Percentiles rank a stretch among this genome's conserved stretches.
Conservation (phyloP, 768 basidiomycete species). For the Pisolithus albus region DNA sequence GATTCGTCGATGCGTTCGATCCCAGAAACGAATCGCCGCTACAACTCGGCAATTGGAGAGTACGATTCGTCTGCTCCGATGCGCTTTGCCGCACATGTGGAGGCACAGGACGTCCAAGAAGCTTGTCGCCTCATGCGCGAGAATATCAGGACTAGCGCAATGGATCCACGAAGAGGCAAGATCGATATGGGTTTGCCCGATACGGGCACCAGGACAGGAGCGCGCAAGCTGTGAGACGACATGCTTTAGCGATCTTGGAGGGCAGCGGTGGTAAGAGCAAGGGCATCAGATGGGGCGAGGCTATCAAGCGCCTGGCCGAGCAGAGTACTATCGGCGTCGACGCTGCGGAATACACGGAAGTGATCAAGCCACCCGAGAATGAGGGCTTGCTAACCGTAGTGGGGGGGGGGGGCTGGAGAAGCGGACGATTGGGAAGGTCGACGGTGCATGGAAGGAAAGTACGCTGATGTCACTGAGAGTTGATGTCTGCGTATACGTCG, state of each 20-base stretch:
- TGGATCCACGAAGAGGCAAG: slow-evolving; percentile 94
- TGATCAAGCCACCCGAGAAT: slow-evolving; percentile 68
- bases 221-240: slow-evolving; percentile 82
- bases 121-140: slow-evolving; percentile 94
- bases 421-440: no score
- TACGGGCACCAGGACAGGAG: slow-evolving; percentile 84
- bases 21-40: slow-evolving; percentile 96
- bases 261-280: slow-evolving; percentile 39
- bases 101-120: slow-evolving; percentile 81
- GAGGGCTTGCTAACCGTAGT: slow-evolving; percentile 83
- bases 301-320: slow-evolving; percentile 63
- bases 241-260: slow-evolving; percentile 65
- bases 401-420: slow-evolving; percentile 79
- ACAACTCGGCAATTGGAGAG: slow-evolving; percentile 96
- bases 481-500: background rate
- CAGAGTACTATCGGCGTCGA: slow-evolving; percentile 85
- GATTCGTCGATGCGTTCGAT: slow-evolving; percentile 80
- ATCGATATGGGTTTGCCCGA: slow-evolving; percentile 95
- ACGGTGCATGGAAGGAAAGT: slow-evolving; percentile 24
- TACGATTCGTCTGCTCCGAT: slow-evolving; percentile 93
- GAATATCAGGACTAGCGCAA: slow-evolving; percentile 88
- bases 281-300: slow-evolving; percentile 77
- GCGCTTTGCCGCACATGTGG: slow-evolving; percentile 86
- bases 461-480: background rate
- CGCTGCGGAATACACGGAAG: slow-evolving; percentile 71